Percentiles rank a stretch among this genome's conserved stretches.
Conservation (phyloP, 176 grass and related monocot genomes). For the Triticum aestivum region DNA sequence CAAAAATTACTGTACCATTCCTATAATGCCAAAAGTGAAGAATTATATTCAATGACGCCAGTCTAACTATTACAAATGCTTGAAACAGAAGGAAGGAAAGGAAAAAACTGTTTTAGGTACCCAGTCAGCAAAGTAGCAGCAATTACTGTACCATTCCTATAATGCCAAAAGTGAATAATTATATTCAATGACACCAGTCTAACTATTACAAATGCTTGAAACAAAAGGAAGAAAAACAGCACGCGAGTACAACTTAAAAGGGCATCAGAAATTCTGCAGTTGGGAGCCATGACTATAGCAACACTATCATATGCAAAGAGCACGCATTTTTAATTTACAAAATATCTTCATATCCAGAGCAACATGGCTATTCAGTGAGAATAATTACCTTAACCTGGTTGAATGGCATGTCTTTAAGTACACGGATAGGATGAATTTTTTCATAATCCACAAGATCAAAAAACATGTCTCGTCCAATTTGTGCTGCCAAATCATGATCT, state of each 20-base stretch:
- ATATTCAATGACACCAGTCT: neutral
- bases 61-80: neutral
- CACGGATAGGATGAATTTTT: constrained; percentile 54
- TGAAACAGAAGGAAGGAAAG: neutral
- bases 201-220: neutral
- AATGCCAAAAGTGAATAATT: neutral
- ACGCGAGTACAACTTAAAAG: neutral
- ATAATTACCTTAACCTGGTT: constrained; percentile 61
- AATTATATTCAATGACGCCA: neutral
- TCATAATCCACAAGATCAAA: constrained; percentile 78
- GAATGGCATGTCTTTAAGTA: constrained; percentile 48
- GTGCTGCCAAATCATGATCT: constrained; percentile 57
- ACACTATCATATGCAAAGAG: neutral
- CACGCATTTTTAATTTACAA: neutral
- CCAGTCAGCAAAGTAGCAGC: neutral
- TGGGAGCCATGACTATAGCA: neutral
- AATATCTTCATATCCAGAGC: neutral
- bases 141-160: neutral
- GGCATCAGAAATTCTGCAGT: neutral
- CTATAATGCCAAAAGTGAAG: neutral
- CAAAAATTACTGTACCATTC: neutral
- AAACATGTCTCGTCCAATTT: constrained; percentile 56
- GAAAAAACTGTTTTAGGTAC: neutral
- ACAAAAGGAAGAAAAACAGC: neutral
- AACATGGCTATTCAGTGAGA: constrained; percentile 1